Evolutionary conservation across 192 early-diverging fungal species (phyloP), one percentile per base, ranked within the genome.

Genomic region (Chytriomyces sp.): DNA sequence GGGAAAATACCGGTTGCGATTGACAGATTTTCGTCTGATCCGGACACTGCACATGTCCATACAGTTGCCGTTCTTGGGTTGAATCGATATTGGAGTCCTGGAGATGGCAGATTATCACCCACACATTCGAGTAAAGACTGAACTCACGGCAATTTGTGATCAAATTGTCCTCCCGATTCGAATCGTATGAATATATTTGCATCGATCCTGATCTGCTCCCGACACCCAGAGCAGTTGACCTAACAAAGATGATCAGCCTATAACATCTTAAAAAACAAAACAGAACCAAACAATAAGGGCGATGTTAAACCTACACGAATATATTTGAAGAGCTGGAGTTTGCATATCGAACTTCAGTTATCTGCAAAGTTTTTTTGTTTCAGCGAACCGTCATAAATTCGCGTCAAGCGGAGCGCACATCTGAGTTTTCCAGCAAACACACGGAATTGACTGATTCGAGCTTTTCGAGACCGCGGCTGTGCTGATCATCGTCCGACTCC

Each of bases 1-100:
- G 1, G 8, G 28, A 26, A 64, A 23, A 64, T 64, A 71, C 69
- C 69, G 16, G 49, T 16, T 16, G 69, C 28, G 47, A 71, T 13
- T 20, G 57, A 18, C 13, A 45, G 8, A 44, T 50, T 45, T 59
- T 53, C 16, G 13, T 50, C 50, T 26, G 50, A 23, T 10, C 69
- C 69, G 8, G 44, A 20, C 2, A 53, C 35, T 59, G 69, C 49
- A 59, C 69, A 71, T 13, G 69, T 71, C 69, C 69, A 71, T 9
- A 71, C 24, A 45, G 23, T 59, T 60, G 69, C 20, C 26, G 50
- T 71, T 57, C 26, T 13, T 9, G 69, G 69, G 45, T 26, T 71
- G 50, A 57, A 71, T 9, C 69, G 47, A 28, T 71, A 71, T 48
- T 45, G 28, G n/a, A 68, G 46, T 45, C 9, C 67, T 49, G 18